Percentiles rank a stretch among this genome's conserved stretches.
Evolutionary conservation across 768 basidiomycete genomes (phyloP).

Genomic region (Leccinum incarnatum): DNA sequence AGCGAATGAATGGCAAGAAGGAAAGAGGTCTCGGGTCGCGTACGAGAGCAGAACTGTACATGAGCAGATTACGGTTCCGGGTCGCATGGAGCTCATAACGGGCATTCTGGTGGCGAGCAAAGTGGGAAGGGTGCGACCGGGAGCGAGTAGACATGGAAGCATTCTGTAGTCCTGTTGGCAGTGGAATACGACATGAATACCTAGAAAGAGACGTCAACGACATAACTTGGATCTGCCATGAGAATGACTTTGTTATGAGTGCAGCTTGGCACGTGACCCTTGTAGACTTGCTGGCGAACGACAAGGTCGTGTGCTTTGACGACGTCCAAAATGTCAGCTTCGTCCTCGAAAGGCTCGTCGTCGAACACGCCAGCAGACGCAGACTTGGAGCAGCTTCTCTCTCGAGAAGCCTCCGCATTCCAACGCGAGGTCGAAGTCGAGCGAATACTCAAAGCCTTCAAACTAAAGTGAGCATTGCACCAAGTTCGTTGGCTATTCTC

Average conservation of each 20-base stretch:
- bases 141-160: constrained; percentile 17
- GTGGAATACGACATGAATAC: too few relatives aligned
- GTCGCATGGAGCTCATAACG: constrained; percentile 47
- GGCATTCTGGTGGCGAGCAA: constrained; percentile 27
- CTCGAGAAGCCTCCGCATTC: constrained; percentile 78
- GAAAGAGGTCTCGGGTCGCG: constrained; percentile 25
- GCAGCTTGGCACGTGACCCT: constrained; percentile 16
- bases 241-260: not conserved
- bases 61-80: constrained; percentile 69
- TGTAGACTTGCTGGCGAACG: not conserved
- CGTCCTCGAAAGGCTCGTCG: constrained; percentile 8
- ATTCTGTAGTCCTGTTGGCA: not conserved
- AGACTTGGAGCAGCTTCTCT: constrained; percentile 79
- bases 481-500: not conserved
- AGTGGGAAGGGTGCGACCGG: not conserved
- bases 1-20: constrained; percentile 2
- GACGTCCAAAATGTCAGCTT: constrained; percentile 18
- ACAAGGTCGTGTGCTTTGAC: not conserved
- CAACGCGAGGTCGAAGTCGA: constrained; percentile 88
- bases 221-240: not conserved
- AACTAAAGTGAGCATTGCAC: constrained; percentile 71
- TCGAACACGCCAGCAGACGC: constrained; percentile 31
- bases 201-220: not conserved
- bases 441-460: constrained; percentile 91
- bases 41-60: constrained; percentile 85